Base-by-base conservation (phyloP, 1,284 basidiomycete genomes). In the Naganishia cerealis region DNA sequence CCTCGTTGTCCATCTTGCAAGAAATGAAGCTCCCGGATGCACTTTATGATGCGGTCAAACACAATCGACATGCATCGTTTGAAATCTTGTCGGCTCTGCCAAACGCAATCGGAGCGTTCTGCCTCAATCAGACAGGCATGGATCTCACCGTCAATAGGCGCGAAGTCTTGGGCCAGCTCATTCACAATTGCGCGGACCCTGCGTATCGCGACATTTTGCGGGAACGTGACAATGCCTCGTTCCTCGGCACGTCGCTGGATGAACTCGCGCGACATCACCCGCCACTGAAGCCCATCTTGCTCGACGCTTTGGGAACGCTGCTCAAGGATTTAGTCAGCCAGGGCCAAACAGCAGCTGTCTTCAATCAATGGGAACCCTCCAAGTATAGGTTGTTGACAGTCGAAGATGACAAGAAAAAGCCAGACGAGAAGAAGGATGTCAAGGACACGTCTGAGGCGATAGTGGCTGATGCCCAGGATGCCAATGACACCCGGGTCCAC, bases 251-350 rank as follows among this genome's bases (percentile, higher is more conserved):
- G 7, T 86, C 91, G 16, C 87, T 99, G 43, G 96, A 99, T 75
- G 96, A 99, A 78, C 88, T 99, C 66, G 89, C 96, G 69, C 88
- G 96, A 7, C 96, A 99, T 77, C 96, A 99, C 78, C 96, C 96
- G 2, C 84, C 86, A 0, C 83, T 99, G 66, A 95, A 94, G 78
- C 80, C 85, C 6, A 79, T 87, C 43, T 89, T 97, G 2, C 89
- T 96, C 72, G 86, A 89, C 21, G 85, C 90, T 0, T 82, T 94
- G 67, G 87, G 88, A 63, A 81, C 84, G 0, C 87, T 88, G 1
- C 81, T 98, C 72, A 82, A 84, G 67, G 86, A 85, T 75, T 89
- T 96, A 42, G 87, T 73, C 24, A 69, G 72, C 12, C 69, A 69
- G 18, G 78, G 73, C 1, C 58, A 72, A 36, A 65, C 67, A 12